These are phyloP conservation scores for Metahyphopichia silvanorum DNA, from an alignment of 805 yeast species.

Conservation along the genomic window DNA sequence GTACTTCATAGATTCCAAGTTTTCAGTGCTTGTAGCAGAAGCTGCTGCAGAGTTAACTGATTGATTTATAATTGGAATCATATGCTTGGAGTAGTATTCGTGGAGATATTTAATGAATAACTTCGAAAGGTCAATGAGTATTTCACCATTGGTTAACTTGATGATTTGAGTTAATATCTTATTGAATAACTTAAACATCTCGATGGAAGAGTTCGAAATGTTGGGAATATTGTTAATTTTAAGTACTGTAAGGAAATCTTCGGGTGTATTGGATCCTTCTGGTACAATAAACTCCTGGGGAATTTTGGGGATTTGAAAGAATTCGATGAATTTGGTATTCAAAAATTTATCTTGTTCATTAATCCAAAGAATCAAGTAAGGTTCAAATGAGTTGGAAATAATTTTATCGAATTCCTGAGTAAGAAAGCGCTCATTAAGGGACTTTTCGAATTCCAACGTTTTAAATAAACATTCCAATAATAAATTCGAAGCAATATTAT, in stretches of 20 bases:
- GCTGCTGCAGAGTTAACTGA: constrained; percentile 3
- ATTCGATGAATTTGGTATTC: constrained; percentile 60
- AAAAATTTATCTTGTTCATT: constrained; percentile 72
- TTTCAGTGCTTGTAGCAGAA: constrained; percentile 41
- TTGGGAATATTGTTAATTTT: constrained; percentile 51
- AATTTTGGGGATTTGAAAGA: constrained; percentile 55
- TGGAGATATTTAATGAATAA: constrained; percentile 66
- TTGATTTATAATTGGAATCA: constrained; percentile 26
- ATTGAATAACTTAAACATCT: constrained; percentile 75
- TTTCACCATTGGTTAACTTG: constrained; percentile 34
- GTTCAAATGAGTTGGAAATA: constrained; percentile 73
- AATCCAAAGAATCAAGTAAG: constrained; percentile 82
- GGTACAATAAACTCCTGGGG: constrained; percentile 32
- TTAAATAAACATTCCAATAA: constrained; percentile 68
- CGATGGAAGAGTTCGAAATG: constrained; percentile 84
- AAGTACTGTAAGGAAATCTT: constrained; percentile 35
- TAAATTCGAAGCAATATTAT: constrained; percentile 54
- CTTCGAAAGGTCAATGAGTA: constrained; percentile 51
- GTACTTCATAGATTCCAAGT: constrained; percentile 61
- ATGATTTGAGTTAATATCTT: constrained; percentile 64
- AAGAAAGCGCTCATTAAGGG: constrained; percentile 60
- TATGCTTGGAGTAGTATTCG: constrained; percentile 35
- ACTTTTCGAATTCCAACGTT: constrained; percentile 81
- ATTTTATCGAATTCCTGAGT: constrained; percentile 41
- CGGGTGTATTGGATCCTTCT: constrained; percentile 7